Evolutionary conservation across 371 early-diverging fungal species (phyloP), one percentile per base, ranked within the genome.

Genomic region (Encephalitozoon intestinalis): DNA sequence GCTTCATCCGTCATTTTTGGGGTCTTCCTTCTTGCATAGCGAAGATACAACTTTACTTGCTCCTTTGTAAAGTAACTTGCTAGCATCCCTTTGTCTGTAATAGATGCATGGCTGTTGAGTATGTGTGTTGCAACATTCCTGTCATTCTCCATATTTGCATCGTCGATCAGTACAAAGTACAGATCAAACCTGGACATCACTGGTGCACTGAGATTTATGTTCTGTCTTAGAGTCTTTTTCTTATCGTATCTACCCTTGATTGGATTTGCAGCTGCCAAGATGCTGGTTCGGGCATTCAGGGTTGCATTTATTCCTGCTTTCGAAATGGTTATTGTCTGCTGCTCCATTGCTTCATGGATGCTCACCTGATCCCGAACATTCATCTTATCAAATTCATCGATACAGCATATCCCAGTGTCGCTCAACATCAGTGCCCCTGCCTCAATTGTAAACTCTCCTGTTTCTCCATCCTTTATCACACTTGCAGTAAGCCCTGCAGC

Each of bases 301-400:
- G 86, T 83, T 43, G 76, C 82, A 84, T 81, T 95, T 78, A 97
- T 94, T 71, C 99, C 97, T 37, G 97, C 99, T 81, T 98, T 98
- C 46, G 95, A 91, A 76, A 98, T 96, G n/a, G 92, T 91, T 68
- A 98, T 96, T 0, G 95, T 96, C 86, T 97, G 97, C 86, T 99
- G 97, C 85, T 97, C 97, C 99, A 98, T 98, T 15, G 96, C 99
- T 87, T 98, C 99, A 88, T 97, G 97, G 85, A 99, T 97, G 51
- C 95, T 93, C n/a, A 96, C 95, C 85, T 95, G 96, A 86, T 99
- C 99, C 75, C 87, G 87, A 34, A 92, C 82, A 76, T 96, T 94
- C 97, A 99, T 97, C 86, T 98, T 98, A 84, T 98, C 97, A 84
- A 98, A 98, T 85, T 98, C 99, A 84, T 98, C 97, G 78, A 99